Evolutionary conservation across 2,329 filamentous ascomycete genomes (phyloP).

Genomic region (Hypoxylon sp.): DNA sequence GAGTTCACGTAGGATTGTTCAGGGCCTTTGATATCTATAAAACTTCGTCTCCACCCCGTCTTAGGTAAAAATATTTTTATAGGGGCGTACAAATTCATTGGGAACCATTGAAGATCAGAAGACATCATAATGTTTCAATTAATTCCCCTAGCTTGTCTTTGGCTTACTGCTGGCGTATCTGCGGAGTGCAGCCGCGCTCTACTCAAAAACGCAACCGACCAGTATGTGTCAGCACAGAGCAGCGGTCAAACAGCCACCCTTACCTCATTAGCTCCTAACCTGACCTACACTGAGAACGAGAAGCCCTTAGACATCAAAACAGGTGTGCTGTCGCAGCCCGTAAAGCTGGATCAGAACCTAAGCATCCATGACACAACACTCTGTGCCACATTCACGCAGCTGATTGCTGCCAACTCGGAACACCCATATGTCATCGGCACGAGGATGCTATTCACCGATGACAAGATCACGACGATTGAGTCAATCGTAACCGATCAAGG

Average conservation of each 20-base stretch:
- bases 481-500: constrained; percentile 51
- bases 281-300: constrained; percentile 54
- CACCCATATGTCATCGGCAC: constrained; percentile 54
- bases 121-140: not conserved
- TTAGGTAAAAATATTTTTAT: not conserved
- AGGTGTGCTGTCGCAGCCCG: constrained; percentile 48
- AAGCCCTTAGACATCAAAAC: constrained; percentile 38
- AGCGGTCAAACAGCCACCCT: constrained; percentile 36
- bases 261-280: constrained; percentile 19
- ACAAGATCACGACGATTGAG: constrained; percentile 47
- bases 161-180: constrained; percentile 4
- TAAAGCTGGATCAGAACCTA: constrained; percentile 53
- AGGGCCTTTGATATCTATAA: not conserved
- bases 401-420: constrained; percentile 52
- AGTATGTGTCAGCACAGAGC: constrained; percentile 45
- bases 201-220: constrained; percentile 43
- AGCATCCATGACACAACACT: constrained; percentile 52
- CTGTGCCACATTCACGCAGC: constrained; percentile 60
- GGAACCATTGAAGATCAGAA: not conserved
- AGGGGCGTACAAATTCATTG: not conserved
- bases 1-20: not conserved
- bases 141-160: not conserved
- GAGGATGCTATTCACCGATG: constrained; percentile 47
- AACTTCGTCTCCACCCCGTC: not conserved
- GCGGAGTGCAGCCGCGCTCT: constrained; percentile 33